phyloP scores from a whole-genome alignment of 208 protist genomes.

The Lotmaria passim region DNA sequence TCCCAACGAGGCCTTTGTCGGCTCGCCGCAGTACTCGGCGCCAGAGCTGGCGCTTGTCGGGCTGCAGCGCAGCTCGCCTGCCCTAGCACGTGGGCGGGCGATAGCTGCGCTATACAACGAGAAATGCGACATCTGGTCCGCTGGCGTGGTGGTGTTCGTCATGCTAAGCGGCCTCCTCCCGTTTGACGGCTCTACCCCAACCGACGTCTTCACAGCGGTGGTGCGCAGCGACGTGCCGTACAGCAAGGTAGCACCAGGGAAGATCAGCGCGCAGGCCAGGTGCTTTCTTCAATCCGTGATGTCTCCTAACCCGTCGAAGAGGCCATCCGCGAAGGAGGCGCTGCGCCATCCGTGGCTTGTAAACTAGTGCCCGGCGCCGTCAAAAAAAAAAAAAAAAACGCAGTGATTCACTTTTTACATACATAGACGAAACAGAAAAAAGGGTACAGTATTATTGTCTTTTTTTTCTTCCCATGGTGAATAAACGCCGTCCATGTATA shows the following conservation, averaged over 20 bases:
- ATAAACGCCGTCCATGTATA: too few relatives aligned
- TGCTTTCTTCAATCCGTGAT: slow-evolving; percentile 64
- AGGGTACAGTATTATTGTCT: too few relatives aligned
- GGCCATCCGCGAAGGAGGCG: slow-evolving; percentile 65
- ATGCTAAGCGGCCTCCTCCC: slow-evolving; percentile 84
- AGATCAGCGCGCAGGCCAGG: slow-evolving; percentile 50
- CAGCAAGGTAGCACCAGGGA: slow-evolving; percentile 38
- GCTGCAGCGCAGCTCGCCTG: slow-evolving; percentile 34
- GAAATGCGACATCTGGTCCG: slow-evolving; percentile 92
- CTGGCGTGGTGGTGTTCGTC: slow-evolving; percentile 85
- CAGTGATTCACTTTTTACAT: too few relatives aligned
- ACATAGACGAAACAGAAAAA: too few relatives aligned
- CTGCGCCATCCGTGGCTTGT: slow-evolving; percentile 72
- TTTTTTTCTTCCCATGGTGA: too few relatives aligned
- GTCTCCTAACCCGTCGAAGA: slow-evolving; percentile 58
- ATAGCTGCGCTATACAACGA: slow-evolving; percentile 82
- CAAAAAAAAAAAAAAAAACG: not conserved
- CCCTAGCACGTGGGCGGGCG: slow-evolving; percentile 23
- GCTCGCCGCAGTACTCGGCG: slow-evolving; percentile 85
- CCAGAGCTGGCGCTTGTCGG: slow-evolving; percentile 84
- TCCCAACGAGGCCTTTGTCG: slow-evolving; percentile 63
- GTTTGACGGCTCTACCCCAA: slow-evolving; percentile 70
- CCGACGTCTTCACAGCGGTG: slow-evolving; percentile 70
- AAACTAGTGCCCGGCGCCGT: not conserved
- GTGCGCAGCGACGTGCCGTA: slow-evolving; percentile 70